phyloP scores from a whole-genome alignment of 225 moss, liverwort and hornwort species.

The Pleurozium schreberi region DNA sequence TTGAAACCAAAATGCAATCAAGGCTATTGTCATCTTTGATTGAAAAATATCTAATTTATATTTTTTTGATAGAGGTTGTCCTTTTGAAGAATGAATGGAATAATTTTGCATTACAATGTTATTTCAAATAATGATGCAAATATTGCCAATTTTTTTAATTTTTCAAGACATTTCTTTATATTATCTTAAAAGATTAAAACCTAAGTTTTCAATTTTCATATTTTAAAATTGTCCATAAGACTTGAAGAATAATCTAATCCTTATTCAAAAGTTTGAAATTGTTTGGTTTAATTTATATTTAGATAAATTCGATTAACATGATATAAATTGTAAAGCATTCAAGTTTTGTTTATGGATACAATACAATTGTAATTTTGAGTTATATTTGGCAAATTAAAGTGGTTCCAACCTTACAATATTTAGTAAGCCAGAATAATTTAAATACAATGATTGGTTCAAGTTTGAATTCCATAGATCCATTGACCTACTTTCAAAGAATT shows the following conservation, averaged over 20 bases:
- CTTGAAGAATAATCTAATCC: neutral
- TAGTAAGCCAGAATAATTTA: no score
- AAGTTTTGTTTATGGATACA: neutral
- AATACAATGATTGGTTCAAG: neutral
- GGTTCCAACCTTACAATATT: neutral
- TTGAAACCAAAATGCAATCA: neutral
- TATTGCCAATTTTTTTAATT: neutral
- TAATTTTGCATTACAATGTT: neutral
- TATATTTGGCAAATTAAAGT: neutral
- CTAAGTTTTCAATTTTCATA: neutral
- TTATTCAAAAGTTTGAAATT: neutral
- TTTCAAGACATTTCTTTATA: neutral
- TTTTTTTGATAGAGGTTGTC: neutral
- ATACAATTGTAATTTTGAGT: neutral
- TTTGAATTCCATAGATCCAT: neutral
- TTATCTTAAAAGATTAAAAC: neutral
- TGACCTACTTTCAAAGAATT: neutral
- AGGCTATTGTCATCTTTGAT: neutral
- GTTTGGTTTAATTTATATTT: neutral
- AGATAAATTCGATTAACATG: neutral
- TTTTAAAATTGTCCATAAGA: neutral
- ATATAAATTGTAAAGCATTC: neutral
- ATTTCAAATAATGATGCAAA: neutral
- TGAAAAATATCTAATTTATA: neutral
- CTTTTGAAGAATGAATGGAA: neutral